These are phyloP conservation scores for Pleurotus cornucopiae DNA, from an alignment of 768 basidiomycete species.

Conservation along the genomic window DNA sequence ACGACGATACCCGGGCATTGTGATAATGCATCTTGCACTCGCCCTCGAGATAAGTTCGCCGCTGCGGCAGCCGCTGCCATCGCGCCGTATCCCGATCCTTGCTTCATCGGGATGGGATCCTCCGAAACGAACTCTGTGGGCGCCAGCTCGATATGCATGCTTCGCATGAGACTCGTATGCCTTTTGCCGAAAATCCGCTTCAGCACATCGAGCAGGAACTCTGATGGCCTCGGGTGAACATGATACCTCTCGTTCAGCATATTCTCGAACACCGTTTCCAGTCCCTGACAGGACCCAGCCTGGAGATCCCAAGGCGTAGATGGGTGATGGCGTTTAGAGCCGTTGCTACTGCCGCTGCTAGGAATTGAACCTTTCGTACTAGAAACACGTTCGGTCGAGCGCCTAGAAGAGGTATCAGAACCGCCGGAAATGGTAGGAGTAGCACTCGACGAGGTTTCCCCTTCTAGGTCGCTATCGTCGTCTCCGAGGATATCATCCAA, in stretches of 20 bases:
- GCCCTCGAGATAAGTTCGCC: not conserved
- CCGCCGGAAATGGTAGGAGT: constrained; percentile 1
- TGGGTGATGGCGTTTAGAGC: not conserved
- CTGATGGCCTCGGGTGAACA: constrained; percentile 32
- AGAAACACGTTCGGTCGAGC: not conserved
- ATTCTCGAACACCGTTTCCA: constrained; percentile 39
- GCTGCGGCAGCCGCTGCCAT: constrained; percentile 2
- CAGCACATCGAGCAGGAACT: constrained; percentile 26
- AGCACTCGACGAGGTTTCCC: not conserved
- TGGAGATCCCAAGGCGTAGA: constrained; percentile 22
- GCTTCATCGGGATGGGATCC: constrained; percentile 4
- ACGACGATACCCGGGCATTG: constrained; percentile 46
- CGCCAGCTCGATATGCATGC: constrained; percentile 37
- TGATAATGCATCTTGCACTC: constrained; percentile 15
- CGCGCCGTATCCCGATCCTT: not conserved
- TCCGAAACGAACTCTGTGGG: constrained; percentile 19
- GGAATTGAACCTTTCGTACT: constrained; percentile 2
- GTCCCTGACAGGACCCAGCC: constrained; percentile 21
- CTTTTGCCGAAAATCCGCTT: constrained; percentile 30
- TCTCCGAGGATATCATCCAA: not conserved
- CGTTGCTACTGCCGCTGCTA: not conserved
- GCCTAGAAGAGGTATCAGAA: constrained; percentile 2
- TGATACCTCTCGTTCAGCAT: constrained; percentile 38
- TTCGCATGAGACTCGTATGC: constrained; percentile 20
- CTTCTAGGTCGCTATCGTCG: constrained; percentile 7